phyloP scores from a whole-genome alignment of 2,329 filamentous ascomycete species.

The Teratosphaeria pseudoeucalypti region DNA sequence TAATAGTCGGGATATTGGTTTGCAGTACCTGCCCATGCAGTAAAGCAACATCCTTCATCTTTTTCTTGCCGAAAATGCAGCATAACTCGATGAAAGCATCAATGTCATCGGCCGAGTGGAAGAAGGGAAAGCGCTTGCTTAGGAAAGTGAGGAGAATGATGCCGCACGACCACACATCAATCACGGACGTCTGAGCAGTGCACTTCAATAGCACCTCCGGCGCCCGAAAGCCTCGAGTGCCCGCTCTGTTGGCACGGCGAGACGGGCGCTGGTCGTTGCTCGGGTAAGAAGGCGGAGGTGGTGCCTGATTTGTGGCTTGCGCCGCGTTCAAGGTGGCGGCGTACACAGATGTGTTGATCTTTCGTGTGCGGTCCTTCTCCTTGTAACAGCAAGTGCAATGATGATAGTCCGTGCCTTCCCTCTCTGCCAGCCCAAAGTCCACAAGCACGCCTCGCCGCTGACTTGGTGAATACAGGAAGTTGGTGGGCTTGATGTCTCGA shows the following conservation, averaged over 20 bases:
- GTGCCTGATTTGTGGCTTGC: slow-evolving; percentile 15
- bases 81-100: slow-evolving; percentile 97
- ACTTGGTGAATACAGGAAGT: slow-evolving; percentile 83
- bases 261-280: slow-evolving; percentile 83
- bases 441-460: slow-evolving; percentile 80
- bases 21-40: slow-evolving; percentile 89
- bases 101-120: slow-evolving; percentile 96
- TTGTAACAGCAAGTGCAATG: slow-evolving; percentile 72
- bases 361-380: slow-evolving; percentile 48
- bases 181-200: slow-evolving; percentile 80
- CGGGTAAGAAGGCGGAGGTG: slow-evolving; percentile 56
- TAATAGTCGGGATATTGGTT: slow-evolving; percentile 83
- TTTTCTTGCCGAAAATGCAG: slow-evolving; percentile 77
- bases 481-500: slow-evolving; percentile 59
- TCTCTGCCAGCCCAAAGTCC: slow-evolving; percentile 95
- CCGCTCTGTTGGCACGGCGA: slow-evolving; percentile 83
- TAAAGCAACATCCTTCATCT: slow-evolving; percentile 73
- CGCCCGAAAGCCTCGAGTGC: slow-evolving; percentile 88
- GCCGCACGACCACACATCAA: slow-evolving; percentile 94
- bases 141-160: slow-evolving; percentile 96
- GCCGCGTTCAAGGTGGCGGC: slow-evolving; percentile 39
- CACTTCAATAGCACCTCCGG: slow-evolving; percentile 97
- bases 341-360: slow-evolving; percentile 48
- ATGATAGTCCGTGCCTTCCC: slow-evolving; percentile 59
- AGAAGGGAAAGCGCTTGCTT: slow-evolving; percentile 88